Base-by-base conservation (phyloP, 2,329 filamentous ascomycete genomes). In the Plectosphaerella cucumerina region DNA sequence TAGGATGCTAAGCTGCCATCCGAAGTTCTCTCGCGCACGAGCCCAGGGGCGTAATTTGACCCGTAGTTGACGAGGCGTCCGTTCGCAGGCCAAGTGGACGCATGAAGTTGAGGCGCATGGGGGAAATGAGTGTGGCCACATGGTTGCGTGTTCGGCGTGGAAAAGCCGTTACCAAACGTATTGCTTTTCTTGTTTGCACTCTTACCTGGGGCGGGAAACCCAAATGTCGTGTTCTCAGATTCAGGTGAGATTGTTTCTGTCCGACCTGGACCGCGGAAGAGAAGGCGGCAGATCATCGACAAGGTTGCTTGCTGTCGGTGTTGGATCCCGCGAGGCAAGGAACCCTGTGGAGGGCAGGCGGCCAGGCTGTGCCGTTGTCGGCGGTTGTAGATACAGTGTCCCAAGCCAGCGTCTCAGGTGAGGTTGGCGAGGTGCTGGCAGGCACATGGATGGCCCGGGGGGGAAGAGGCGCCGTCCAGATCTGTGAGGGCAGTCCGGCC, bases 201-300 rank as follows among this genome's bases (percentile, higher is more conserved):
- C n/a, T n/a, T n/a, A n/a, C 20, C 63, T 61, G 9, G 53, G 58
- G 44, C 58, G 66, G 52, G 65, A 67, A 54, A 59, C 60, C 8
- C 14, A 58, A 57, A 21, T 35, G 17, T 57, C 55, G 49, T 51
- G 47, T 58, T 50, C 52, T 56, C 57, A 48, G 56, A 56, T 58
- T 59, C 57, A 59, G 57, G 57, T 58, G 56, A 53, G 31, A 17
- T 43, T 44, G 42, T 23, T 44, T 41, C 37, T 41, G 9, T 5
- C 18, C 5, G 5, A 20, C 15, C 6, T 41, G 37, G 10, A 18
- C 17, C 15, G 37, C 14, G 18, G 17, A 41, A 17, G 34, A 37
- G n/a, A 37, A 5, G 15, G 17, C 15, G n/a, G 37, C 10, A 4
- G 37, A 41, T 41, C 37, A 41, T 41, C 17, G 17, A 18, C 37